A percentile compares a stretch with the other conserved stretches of the same genome.
Evolutionary conservation across 345 rosid genomes (phyloP).

Genomic region (Aquilaria yunnanensis): DNA sequence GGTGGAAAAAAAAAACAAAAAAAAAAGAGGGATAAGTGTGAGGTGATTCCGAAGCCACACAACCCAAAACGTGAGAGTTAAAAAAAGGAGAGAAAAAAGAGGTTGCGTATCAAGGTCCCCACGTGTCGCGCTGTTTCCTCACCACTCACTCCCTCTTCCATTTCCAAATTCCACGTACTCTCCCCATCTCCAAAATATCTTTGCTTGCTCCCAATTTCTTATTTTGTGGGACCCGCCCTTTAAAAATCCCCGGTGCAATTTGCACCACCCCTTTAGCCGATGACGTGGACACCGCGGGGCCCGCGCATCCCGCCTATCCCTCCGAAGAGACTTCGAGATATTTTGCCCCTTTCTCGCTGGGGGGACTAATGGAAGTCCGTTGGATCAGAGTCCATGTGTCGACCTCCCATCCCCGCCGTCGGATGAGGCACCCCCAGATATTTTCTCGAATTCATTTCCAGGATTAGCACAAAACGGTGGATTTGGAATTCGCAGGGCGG

Average conservation of each 20-base stretch:
- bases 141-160: no score
- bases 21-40: conserved; percentile 2
- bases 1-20: not conserved
- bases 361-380: conserved; percentile 10
- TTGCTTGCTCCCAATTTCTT: no score
- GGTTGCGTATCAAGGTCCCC: no score
- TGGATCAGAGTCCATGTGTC: conserved; percentile 23
- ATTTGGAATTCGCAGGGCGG: no score
- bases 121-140: no score
- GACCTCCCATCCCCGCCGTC: conserved; percentile 21
- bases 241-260: not conserved
- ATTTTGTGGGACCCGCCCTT: no score
- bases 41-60: not conserved
- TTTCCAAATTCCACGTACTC: no score
- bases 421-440: conserved; percentile 27
- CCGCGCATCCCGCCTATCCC: conserved; percentile 43
- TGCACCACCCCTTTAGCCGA: conserved; percentile 17
- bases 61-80: no score
- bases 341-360: conserved; percentile 21
- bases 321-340: conserved; percentile 31
- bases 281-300: conserved; percentile 51
- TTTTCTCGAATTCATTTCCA: conserved; percentile 14
- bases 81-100: no score
- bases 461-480: no score
- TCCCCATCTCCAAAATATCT: no score